A percentile compares a stretch with the other conserved stretches of the same genome.
phyloP scores from a whole-genome alignment of 306 rosid genomes.

The Luffa acutangula region DNA sequence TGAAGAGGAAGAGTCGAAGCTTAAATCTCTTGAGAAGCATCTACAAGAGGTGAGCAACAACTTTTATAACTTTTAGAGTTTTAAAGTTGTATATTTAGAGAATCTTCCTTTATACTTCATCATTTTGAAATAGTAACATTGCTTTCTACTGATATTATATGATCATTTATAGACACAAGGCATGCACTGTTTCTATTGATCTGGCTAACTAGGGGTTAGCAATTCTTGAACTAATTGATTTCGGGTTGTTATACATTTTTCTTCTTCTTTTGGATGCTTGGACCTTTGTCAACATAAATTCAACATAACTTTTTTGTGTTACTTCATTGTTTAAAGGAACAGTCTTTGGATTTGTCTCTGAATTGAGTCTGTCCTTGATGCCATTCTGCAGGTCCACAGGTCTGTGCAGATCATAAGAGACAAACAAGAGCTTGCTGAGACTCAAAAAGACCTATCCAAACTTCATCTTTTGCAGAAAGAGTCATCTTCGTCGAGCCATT shows the following conservation, averaged over 20 bases:
- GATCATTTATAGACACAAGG: neutral
- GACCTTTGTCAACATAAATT: neutral
- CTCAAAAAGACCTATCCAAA: slow-evolving; percentile 92
- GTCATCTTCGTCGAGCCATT: slow-evolving; percentile 64
- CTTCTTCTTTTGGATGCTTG: neutral
- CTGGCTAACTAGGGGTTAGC: neutral
- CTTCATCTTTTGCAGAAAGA: slow-evolving; percentile 88
- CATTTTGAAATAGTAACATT: neutral
- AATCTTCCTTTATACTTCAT: neutral
- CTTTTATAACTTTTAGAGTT: neutral
- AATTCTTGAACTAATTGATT: neutral
- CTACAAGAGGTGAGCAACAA: slow-evolving; percentile 63
- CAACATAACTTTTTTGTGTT: neutral
- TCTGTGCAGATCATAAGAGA: slow-evolving; percentile 93
- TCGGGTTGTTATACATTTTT: neutral
- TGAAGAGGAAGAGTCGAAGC: slow-evolving; percentile 64
- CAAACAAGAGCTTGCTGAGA: slow-evolving; percentile 90
- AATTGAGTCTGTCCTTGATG: neutral
- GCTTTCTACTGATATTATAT: neutral
- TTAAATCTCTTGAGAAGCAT: slow-evolving; percentile 71
- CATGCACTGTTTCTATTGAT: neutral
- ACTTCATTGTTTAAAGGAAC: neutral
- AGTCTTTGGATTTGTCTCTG: neutral
- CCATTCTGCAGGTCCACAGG: slow-evolving; percentile 56
- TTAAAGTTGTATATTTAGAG: neutral